Percentiles rank a stretch among this genome's conserved stretches.
These are phyloP conservation scores for Russula olivacea DNA, from an alignment of 768 basidiomycete genomes.

Conservation along the genomic window DNA sequence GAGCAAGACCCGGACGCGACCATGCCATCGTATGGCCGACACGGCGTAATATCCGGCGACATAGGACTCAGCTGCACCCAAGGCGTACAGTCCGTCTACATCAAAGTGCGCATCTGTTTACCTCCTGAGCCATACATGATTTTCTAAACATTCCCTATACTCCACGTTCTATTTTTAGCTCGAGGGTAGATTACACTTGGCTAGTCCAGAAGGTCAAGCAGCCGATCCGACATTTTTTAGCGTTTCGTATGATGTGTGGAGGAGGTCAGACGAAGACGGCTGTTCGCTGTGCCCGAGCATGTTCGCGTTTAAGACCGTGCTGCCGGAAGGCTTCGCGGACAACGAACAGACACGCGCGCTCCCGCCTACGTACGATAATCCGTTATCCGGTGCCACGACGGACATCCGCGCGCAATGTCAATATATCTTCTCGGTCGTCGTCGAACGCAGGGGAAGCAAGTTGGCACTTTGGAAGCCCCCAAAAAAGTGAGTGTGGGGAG, in stretches of 20 bases:
- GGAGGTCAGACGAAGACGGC: not conserved
- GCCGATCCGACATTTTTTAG: constrained; percentile 16
- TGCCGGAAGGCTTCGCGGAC: constrained; percentile 17
- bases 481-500: constrained; percentile 37
- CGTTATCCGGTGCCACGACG: constrained; percentile 30
- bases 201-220: constrained; percentile 17
- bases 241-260: constrained; percentile 21
- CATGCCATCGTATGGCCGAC: constrained; percentile 43
- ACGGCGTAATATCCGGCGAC: constrained; percentile 38
- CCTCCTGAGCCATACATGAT: not conserved
- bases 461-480: constrained; percentile 42
- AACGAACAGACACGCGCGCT: constrained; percentile 28
- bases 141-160: too few relatives aligned
- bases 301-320: constrained; percentile 38
- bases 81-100: constrained; percentile 38
- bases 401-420: constrained; percentile 33
- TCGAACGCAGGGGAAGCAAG: constrained; percentile 36
- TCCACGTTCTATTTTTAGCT: constrained; percentile 13
- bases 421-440: constrained; percentile 43
- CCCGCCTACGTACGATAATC: constrained; percentile 44
- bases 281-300: constrained; percentile 31
- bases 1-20: constrained; percentile 41
- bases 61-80: constrained; percentile 38
- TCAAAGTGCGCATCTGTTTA: constrained; percentile 36
- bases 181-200: constrained; percentile 25